phyloP scores from a whole-genome alignment of 2,329 filamentous ascomycete species.

The Eurotiales sp. region DNA sequence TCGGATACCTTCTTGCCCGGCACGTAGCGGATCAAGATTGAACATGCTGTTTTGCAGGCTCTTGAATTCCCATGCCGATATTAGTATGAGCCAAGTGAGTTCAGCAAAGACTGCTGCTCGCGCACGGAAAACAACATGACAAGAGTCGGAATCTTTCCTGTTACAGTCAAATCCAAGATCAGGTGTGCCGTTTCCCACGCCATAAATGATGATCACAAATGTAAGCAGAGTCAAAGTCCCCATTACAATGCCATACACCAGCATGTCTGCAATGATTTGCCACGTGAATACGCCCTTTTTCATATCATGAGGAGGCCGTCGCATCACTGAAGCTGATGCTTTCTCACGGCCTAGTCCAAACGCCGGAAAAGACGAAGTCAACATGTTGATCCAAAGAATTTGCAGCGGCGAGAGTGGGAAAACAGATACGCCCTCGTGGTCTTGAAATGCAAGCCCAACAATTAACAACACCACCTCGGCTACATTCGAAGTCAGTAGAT shows the following conservation, averaged over 20 bases:
- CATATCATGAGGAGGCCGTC: slow-evolving; percentile 68
- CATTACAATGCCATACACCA: slow-evolving; percentile 45
- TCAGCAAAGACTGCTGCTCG: slow-evolving; percentile 71
- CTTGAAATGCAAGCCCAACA: slow-evolving; percentile 76
- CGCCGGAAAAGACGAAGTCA: slow-evolving; percentile 80
- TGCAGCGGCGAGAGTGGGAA: slow-evolving; percentile 82
- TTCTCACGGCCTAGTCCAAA: slow-evolving; percentile 80
- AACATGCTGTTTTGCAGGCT: slow-evolving; percentile 72
- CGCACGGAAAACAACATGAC: slow-evolving; percentile 60
- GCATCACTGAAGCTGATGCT: slow-evolving; percentile 72
- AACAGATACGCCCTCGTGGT: slow-evolving; percentile 65
- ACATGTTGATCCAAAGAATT: slow-evolving; percentile 89
- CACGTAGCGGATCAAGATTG: slow-evolving; percentile 50
- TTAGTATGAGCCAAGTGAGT: slow-evolving; percentile 69
- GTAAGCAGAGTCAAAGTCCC: slow-evolving; percentile 40
- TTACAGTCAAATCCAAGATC: slow-evolving; percentile 57
- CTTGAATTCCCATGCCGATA: slow-evolving; percentile 75
- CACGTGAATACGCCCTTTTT: slow-evolving; percentile 40
- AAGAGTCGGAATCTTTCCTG: slow-evolving; percentile 44
- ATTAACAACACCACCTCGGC: slow-evolving; percentile 79
- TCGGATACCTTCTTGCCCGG: slow-evolving; percentile 36
- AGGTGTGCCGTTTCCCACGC: slow-evolving; percentile 34
- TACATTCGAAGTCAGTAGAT: slow-evolving; percentile 74
- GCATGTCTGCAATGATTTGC: slow-evolving; percentile 39
- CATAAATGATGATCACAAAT: slow-evolving; percentile 39